A percentile compares a stretch with the other conserved stretches of the same genome.
phyloP scores from a whole-genome alignment of 192 early-diverging fungal genomes.

The Pilaira anomala region DNA sequence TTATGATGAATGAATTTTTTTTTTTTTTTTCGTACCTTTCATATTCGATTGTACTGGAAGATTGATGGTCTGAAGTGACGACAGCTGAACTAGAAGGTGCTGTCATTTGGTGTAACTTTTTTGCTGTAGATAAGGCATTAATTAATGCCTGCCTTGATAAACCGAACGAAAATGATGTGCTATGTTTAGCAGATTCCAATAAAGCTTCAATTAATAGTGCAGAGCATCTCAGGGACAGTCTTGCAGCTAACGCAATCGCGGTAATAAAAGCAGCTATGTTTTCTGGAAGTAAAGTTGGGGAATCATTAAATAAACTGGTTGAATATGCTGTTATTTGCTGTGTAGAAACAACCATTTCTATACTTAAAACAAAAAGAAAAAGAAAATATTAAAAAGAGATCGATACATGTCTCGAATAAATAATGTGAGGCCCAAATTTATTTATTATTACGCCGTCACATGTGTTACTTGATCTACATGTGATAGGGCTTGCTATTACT shows the following conservation, averaged over 20 bases:
- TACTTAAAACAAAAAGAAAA: not conserved
- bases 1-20: not conserved
- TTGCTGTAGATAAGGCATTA: conserved; percentile 58
- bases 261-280: conserved; percentile 57
- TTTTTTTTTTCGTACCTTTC: not conserved
- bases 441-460: too few relatives aligned
- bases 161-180: conserved; percentile 54
- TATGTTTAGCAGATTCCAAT: conserved; percentile 59
- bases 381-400: not conserved
- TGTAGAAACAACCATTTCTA: conserved; percentile 11
- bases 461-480: too few relatives aligned
- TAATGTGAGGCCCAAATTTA: not conserved
- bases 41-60: not conserved
- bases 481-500: too few relatives aligned
- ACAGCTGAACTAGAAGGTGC: not conserved
- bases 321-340: conserved; percentile 20
- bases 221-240: conserved; percentile 58
- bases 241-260: conserved; percentile 55
- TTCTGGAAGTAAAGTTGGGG: conserved; percentile 52
- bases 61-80: not conserved
- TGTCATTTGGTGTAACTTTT: conserved; percentile 43
- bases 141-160: conserved; percentile 54
- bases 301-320: conserved; percentile 22
- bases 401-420: not conserved
- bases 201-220: conserved; percentile 58